A percentile compares a stretch with the other conserved stretches of the same genome.
These are phyloP conservation scores for Cladophialophora chaetospira DNA, from an alignment of 2,329 filamentous ascomycete species.

Conservation along the genomic window DNA sequence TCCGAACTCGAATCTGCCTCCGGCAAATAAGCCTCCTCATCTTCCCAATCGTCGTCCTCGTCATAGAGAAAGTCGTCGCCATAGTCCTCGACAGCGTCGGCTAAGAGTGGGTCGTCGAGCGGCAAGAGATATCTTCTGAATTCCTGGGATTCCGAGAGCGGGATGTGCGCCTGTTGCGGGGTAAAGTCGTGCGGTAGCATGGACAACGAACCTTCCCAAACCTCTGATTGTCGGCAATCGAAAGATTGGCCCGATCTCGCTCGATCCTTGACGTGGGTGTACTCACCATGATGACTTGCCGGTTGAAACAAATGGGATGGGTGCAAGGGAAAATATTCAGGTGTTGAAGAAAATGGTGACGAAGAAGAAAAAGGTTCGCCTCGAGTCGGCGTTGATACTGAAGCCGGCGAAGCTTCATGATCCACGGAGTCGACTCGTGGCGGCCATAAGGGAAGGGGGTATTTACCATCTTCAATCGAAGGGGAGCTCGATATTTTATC, in stretches of 20 bases:
- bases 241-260: conserved; percentile 8
- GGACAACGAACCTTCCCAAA: not conserved
- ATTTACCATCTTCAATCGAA: conserved; percentile 99
- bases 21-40: conserved; percentile 42
- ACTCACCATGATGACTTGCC: conserved; percentile 53
- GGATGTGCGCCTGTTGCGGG: conserved; percentile 5
- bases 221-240: not conserved
- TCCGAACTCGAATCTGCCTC: conserved; percentile 49
- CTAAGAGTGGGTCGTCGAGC: conserved; percentile 45
- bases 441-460: conserved; percentile 51
- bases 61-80: conserved; percentile 14
- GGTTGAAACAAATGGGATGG: conserved; percentile 35
- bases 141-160: conserved; percentile 26
- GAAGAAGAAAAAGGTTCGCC: conserved; percentile 36
- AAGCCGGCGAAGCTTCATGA: conserved; percentile 30
- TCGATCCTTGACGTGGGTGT: conserved; percentile 34
- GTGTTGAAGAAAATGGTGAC: conserved; percentile 37
- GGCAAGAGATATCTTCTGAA: conserved; percentile 46
- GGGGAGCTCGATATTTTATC: conserved; percentile 98
- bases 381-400: conserved; percentile 31
- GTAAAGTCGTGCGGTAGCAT: not conserved
- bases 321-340: conserved; percentile 34
- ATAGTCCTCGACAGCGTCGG: conserved; percentile 29
- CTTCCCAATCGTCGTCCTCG: conserved; percentile 31
- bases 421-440: conserved; percentile 46